Conservation (phyloP, 2,329 filamentous ascomycete genomes). For the Pseudogymnoascus sp. region DNA sequence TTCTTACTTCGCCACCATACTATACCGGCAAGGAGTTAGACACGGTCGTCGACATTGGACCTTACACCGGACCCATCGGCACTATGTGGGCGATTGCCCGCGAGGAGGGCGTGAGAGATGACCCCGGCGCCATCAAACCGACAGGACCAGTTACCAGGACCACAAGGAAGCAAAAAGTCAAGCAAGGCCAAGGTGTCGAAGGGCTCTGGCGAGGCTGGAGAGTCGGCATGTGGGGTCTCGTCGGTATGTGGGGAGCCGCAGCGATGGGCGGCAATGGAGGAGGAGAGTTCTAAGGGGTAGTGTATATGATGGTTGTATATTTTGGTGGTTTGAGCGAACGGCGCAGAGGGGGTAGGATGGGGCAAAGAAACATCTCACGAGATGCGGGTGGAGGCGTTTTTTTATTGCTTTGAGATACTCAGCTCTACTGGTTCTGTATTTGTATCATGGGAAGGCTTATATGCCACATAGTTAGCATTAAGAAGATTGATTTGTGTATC, state of each 20-base stretch:
- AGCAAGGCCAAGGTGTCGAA: constrained; percentile 46
- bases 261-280: constrained; percentile 24
- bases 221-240: constrained; percentile 48
- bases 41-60: constrained; percentile 72
- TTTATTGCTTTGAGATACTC: background rate
- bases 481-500: background rate
- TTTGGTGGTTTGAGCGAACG: constrained; percentile 7
- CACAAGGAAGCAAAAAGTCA: constrained; percentile 11
- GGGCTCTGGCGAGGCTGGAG: constrained; percentile 52
- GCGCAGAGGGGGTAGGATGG: background rate
- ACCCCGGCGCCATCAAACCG: constrained; percentile 2
- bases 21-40: constrained; percentile 47
- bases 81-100: constrained; percentile 83
- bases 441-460: background rate
- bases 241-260: constrained; percentile 40
- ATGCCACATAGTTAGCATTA: background rate
- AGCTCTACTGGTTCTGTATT: constrained; percentile 1
- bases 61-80: constrained; percentile 78
- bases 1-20: constrained; percentile 47
- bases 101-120: constrained; percentile 58
- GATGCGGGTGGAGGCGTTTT: background rate
- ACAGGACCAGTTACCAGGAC: background rate
- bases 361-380: constrained; percentile 1
- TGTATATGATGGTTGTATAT: background rate
- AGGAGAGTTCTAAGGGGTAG: constrained; percentile 23